Evolutionary conservation across 257 asterid species (phyloP), one percentile per base, ranked within the genome.

Genomic region (Mentha longifolia): DNA sequence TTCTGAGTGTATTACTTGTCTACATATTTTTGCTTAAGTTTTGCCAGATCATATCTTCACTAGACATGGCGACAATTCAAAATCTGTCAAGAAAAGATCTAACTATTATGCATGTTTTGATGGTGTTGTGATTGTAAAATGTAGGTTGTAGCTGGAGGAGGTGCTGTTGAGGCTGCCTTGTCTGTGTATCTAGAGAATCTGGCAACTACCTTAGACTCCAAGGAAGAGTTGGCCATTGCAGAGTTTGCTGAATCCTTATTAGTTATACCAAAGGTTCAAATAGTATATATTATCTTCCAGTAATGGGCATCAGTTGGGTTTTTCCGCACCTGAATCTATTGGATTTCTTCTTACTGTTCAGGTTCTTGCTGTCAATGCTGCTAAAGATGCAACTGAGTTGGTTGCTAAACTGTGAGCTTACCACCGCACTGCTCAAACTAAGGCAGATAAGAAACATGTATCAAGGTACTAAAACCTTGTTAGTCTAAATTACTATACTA

Each of bases 331-430:
- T 30, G 63, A 39, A 51, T 25, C 69, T 69, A n/a, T 50, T 46
- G 19, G 50, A 66, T 57, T 16, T 50, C 50, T 20, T 50, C 16
- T 37, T 58, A 71, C 22, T 67, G n/a, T 74, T 80, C 85, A 94
- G 99, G 95, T 94, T 62, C 98, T 94, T 57, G 95, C 99, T 79
- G 96, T 91, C 60, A 91, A 94, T 84, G 99, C 99, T 80, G 99
- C 99, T 58, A 94, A 94, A 79, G 99, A 94, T 85, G 86, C 99
- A 59, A 94, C 98, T 3, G 99, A 94, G 56, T 87, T 94, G 81
- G 98, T 94, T 56, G 94, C 99, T 35, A 85, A 88, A 71, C 77
- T 94, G 73, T 89, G 98, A 75, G 93, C 97, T 30, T 87, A 86
- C 83, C 99, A 94, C 82, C 95, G 88, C 74, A 82, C 92, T 52